These are phyloP conservation scores for Rhizophagus sp. DNA, from an alignment of 192 early-diverging fungal species.

Conservation along the genomic window DNA sequence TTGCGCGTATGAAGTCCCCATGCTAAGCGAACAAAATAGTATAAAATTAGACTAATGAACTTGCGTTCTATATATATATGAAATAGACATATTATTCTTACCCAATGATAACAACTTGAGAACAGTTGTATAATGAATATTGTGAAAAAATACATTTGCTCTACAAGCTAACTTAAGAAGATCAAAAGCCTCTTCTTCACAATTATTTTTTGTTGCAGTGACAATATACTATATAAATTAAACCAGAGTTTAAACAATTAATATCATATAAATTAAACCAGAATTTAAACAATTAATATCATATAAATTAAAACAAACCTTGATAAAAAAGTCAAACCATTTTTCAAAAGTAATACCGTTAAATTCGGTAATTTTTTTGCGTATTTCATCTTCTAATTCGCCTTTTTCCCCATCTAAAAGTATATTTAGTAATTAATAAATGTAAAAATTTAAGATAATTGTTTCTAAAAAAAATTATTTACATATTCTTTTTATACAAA, in stretches of 20 bases:
- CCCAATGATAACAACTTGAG: constrained; percentile 61
- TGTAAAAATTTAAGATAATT: too few species aligned
- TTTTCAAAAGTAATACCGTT: constrained; percentile 46
- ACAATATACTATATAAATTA: constrained; percentile 51
- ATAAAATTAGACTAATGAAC: neutral
- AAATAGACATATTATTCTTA: constrained; percentile 34
- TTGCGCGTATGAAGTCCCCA: constrained; percentile 38
- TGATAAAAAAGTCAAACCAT: constrained; percentile 68
- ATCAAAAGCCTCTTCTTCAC: constrained; percentile 56
- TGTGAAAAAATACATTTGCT: constrained; percentile 64
- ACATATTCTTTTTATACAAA: neutral
- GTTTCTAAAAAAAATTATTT: neutral
- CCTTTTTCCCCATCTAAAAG: constrained; percentile 9
- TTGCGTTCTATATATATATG: neutral
- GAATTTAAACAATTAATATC: too few species aligned
- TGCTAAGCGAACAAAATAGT: constrained; percentile 25
- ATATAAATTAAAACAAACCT: too few species aligned
- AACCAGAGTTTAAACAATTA: too few species aligned
- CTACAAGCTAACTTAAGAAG: constrained; percentile 55
- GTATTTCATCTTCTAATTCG: constrained; percentile 23
- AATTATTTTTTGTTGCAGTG: constrained; percentile 49
- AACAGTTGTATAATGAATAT: constrained; percentile 36
- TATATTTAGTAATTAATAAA: neutral
- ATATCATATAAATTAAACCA: neutral
- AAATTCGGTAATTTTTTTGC: constrained; percentile 33